Conservation (phyloP, 352 stramenopile genomes). For the Globisporangium perplexum region DNA sequence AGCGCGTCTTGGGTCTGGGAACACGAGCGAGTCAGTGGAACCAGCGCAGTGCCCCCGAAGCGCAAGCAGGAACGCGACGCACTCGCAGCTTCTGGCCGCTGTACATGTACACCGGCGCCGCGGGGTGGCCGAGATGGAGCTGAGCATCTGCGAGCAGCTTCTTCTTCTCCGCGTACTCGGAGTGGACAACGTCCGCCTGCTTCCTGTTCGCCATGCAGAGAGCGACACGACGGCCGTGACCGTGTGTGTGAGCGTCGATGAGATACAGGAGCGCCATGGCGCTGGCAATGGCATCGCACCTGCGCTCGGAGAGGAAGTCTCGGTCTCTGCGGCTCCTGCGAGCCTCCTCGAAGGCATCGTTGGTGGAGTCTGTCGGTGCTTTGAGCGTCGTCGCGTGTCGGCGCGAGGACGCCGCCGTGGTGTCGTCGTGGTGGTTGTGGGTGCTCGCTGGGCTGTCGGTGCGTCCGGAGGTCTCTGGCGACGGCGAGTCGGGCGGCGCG, state of each 20-base stretch:
- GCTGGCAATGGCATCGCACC: slow-evolving; percentile 3
- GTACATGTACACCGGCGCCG: slow-evolving; percentile 76
- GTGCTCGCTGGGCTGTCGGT: background rate
- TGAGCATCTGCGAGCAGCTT: slow-evolving; percentile 21
- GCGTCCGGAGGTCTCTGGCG: background rate
- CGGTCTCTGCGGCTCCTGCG: slow-evolving; percentile 36
- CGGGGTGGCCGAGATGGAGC: slow-evolving; percentile 7
- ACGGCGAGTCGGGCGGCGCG: background rate
- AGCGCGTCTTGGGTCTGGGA: slow-evolving; percentile 74
- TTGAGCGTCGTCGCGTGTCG: slow-evolving; percentile 31
- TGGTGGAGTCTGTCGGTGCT: slow-evolving; percentile 68
- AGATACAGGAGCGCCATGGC: background rate
- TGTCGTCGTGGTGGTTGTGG: background rate
- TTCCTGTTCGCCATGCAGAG: slow-evolving; percentile 14
- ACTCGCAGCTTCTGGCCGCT: slow-evolving; percentile 83
- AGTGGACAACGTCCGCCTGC: slow-evolving; percentile 20
- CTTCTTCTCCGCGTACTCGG: slow-evolving; percentile 36
- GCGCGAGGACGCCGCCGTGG: background rate
- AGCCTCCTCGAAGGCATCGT: slow-evolving; percentile 54
- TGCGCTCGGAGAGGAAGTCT: slow-evolving; percentile 58
- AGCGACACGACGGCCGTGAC: too few species aligned
- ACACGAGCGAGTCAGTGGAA: background rate
- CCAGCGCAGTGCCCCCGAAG: too few species aligned
- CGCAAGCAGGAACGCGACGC: slow-evolving; percentile 7
- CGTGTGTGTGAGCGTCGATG: background rate